Evolutionary conservation across 352 stramenopile genomes (phyloP).

Genomic region (Pythium periplocum): DNA sequence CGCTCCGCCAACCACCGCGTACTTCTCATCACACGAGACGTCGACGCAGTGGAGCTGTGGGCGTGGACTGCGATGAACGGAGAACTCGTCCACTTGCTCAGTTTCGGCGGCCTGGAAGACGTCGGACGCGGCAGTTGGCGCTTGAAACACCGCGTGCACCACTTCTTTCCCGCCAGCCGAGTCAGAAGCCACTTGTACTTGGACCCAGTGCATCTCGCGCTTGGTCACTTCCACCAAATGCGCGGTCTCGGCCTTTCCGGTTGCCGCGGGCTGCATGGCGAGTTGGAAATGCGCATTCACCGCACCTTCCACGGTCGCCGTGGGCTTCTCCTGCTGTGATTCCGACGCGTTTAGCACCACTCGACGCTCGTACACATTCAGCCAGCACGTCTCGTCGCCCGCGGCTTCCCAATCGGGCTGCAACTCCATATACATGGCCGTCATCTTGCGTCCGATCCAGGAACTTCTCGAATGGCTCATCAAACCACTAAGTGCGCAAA

Average conservation of each 20-base stretch:
- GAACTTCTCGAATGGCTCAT: too few species aligned
- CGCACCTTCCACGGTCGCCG: slow-evolving; percentile 11
- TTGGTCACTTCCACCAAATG: slow-evolving; percentile 33
- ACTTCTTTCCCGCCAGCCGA: neutral
- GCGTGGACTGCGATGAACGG: neutral
- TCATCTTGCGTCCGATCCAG: neutral
- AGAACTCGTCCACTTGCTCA: slow-evolving; percentile 6
- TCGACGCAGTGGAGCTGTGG: slow-evolving; percentile 46
- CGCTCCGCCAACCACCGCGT: slow-evolving; percentile 42
- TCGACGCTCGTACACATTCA: slow-evolving; percentile 51
- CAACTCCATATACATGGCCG: slow-evolving; percentile 51
- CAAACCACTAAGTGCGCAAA: too few species aligned
- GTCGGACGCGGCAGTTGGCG: slow-evolving; percentile 32
- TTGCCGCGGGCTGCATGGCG: slow-evolving; percentile 10
- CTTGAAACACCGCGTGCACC: slow-evolving; percentile 41
- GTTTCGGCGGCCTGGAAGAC: slow-evolving; percentile 10
- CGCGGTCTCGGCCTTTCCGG: slow-evolving; percentile 4
- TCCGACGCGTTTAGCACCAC: slow-evolving; percentile 15
- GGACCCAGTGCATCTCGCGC: slow-evolving; percentile 36
- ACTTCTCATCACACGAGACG: slow-evolving; percentile 44
- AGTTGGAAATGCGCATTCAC: slow-evolving; percentile 42
- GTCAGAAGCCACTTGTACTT: slow-evolving; percentile 29
- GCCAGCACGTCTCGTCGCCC: slow-evolving; percentile 27
- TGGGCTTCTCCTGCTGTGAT: slow-evolving; percentile 2
- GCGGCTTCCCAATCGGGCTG: slow-evolving; percentile 47